Evolutionary conservation across 2,329 filamentous ascomycete species (phyloP).

Genomic region (Alternaria triticina): DNA sequence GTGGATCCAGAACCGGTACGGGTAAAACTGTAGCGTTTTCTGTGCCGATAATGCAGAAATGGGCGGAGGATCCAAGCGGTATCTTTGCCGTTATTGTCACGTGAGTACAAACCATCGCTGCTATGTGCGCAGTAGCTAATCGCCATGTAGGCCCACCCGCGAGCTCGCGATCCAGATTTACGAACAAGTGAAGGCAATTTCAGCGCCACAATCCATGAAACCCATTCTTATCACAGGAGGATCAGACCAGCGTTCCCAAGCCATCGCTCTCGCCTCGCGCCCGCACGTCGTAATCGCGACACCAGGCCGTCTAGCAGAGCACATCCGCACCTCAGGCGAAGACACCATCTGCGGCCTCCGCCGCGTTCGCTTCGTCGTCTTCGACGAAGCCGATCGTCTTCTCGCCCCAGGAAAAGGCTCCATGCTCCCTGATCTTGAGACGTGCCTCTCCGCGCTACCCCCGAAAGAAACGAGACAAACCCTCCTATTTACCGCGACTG

Average conservation of each 20-base stretch:
- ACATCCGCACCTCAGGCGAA: constrained; percentile 87
- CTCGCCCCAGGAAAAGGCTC: constrained; percentile 77
- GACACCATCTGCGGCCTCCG: constrained; percentile 85
- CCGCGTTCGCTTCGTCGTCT: constrained; percentile 82
- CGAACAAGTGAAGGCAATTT: constrained; percentile 94
- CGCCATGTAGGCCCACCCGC: constrained; percentile 50
- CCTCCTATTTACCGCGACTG: constrained; percentile 92
- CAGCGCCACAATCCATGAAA: constrained; percentile 85
- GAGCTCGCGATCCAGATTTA: constrained; percentile 95
- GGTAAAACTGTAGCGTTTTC: constrained; percentile 98
- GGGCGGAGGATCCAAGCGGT: constrained; percentile 88
- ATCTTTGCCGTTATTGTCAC: constrained; percentile 91
- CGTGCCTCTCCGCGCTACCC: constrained; percentile 82
- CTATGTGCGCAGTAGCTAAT: background rate
- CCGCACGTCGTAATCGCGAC: constrained; percentile 96
- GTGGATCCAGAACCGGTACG: constrained; percentile 91
- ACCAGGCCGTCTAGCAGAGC: constrained; percentile 86
- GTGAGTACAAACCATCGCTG: constrained; percentile 61
- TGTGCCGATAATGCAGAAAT: constrained; percentile 90
- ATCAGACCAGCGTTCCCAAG: constrained; percentile 89
- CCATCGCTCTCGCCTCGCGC: constrained; percentile 78
- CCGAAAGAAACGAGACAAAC: constrained; percentile 83
- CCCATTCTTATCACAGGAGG: constrained; percentile 90
- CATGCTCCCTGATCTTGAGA: constrained; percentile 94
- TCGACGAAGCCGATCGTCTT: constrained; percentile 94